Conservation (phyloP, 345 rosid genomes). For the Eucalyptus marginata region DNA sequence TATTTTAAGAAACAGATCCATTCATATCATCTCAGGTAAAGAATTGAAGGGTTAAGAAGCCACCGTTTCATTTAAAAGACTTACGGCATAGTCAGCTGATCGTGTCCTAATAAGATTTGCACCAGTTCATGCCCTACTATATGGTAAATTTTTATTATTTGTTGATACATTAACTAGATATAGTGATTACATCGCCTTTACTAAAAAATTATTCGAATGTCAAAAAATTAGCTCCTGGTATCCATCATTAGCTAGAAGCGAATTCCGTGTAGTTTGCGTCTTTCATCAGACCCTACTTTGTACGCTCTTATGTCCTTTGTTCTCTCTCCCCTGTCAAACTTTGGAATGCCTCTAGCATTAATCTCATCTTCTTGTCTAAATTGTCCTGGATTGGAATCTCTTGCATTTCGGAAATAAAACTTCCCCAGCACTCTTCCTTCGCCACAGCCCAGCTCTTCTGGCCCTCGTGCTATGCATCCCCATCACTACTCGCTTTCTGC, state of each 20-base stretch:
- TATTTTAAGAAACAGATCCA: too few species aligned
- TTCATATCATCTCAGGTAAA: too few species aligned
- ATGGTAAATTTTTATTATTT: background rate
- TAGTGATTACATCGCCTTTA: background rate
- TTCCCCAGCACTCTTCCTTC: background rate
- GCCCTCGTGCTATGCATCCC: background rate
- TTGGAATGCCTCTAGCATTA: background rate
- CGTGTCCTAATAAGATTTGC: background rate
- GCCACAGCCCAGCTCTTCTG: background rate
- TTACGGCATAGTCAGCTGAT: too few species aligned
- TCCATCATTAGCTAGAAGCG: background rate
- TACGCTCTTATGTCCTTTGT: fast-evolving
- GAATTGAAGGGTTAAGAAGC: too few species aligned
- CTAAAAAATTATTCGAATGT: background rate
- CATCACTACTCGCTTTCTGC: background rate
- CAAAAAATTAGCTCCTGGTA: background rate
- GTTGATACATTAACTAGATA: background rate
- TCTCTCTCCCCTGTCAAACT: background rate
- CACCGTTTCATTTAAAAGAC: too few species aligned
- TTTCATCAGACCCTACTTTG: background rate
- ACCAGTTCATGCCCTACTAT: background rate
- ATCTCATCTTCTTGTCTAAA: background rate
- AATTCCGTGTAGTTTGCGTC: background rate
- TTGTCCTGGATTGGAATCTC: background rate
- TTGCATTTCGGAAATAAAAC: background rate